Conservation (phyloP, 225 moss, liverwort and hornwort species). For the Asterella californica region DNA sequence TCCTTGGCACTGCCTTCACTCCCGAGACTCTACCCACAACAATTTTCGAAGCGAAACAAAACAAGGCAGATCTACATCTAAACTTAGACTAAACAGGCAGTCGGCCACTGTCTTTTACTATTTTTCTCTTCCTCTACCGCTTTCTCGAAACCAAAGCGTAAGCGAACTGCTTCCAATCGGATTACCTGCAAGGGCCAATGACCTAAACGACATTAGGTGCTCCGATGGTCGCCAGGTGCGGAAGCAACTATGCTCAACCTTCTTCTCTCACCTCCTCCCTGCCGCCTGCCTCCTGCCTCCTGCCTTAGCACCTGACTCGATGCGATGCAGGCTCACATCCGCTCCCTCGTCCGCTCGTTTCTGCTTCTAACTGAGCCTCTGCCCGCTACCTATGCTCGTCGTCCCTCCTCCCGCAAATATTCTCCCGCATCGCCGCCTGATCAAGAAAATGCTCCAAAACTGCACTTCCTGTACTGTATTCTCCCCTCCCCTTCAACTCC, state of each 20-base stretch:
- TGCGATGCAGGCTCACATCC: constrained; percentile 10
- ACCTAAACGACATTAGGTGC: constrained; percentile 2
- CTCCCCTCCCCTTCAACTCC: background rate
- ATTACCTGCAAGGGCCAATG: constrained; percentile 6
- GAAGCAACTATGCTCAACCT: background rate
- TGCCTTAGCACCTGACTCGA: background rate
- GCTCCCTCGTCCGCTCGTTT: background rate
- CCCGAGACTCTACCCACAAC: background rate
- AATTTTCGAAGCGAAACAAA: background rate
- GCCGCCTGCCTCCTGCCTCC: background rate
- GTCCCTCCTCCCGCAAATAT: background rate
- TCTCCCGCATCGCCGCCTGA: background rate
- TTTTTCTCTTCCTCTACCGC: background rate
- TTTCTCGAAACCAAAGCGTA: background rate
- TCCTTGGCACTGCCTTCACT: background rate
- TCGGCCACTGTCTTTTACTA: background rate
- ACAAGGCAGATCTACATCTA: background rate
- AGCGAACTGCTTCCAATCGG: background rate
- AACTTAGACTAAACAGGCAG: background rate
- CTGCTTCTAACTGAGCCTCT: background rate
- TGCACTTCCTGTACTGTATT: background rate
- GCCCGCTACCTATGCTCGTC: constrained; percentile 3
- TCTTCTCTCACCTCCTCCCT: background rate
- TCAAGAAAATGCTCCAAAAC: constrained; percentile 2
- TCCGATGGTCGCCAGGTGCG: background rate